Conservation (phyloP, 2,329 filamentous ascomycete species). For the Onygenales sp. region DNA sequence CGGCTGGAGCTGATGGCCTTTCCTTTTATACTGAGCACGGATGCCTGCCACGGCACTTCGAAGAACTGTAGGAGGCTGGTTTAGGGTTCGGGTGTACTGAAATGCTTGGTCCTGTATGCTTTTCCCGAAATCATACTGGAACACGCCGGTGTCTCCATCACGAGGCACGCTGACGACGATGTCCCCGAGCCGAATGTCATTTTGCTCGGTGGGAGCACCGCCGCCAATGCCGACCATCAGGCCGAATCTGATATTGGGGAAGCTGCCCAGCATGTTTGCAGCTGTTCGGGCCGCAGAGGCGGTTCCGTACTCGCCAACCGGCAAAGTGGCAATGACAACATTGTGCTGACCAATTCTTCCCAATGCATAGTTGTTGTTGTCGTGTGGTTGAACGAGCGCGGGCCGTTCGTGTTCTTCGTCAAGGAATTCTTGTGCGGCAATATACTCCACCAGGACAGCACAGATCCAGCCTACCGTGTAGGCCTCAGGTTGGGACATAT, state of each 20-base stretch:
- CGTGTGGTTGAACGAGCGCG: neutral
- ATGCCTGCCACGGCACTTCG: slow-evolving; percentile 6
- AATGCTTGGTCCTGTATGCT: neutral
- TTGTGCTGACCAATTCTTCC: slow-evolving; percentile 14
- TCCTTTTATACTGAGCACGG: slow-evolving; percentile 2
- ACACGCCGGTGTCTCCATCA: neutral
- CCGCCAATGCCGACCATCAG: slow-evolving; percentile 14
- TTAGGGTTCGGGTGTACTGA: slow-evolving; percentile 1
- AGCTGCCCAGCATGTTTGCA: slow-evolving; percentile 10
- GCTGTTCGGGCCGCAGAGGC: slow-evolving; percentile 9
- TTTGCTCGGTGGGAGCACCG: slow-evolving; percentile 9
- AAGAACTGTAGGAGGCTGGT: slow-evolving; percentile 6
- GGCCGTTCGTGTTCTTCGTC: slow-evolving; percentile 4
- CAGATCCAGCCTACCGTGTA: slow-evolving; percentile 7
- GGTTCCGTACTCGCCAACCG: slow-evolving; percentile 9
- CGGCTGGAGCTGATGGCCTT: slow-evolving; percentile 10
- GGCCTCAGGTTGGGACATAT: neutral
- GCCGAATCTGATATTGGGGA: slow-evolving; percentile 8
- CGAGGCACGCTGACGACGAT: slow-evolving; percentile 12
- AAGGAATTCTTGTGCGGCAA: slow-evolving; percentile 5
- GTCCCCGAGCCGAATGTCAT: slow-evolving; percentile 14
- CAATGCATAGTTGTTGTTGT: slow-evolving; percentile 14
- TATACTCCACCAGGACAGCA: slow-evolving; percentile 2
- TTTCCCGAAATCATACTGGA: slow-evolving; percentile 9
- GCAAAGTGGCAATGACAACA: slow-evolving; percentile 13